phyloP scores from a whole-genome alignment of 805 yeast genomes.

The Candida tammaniensis region DNA sequence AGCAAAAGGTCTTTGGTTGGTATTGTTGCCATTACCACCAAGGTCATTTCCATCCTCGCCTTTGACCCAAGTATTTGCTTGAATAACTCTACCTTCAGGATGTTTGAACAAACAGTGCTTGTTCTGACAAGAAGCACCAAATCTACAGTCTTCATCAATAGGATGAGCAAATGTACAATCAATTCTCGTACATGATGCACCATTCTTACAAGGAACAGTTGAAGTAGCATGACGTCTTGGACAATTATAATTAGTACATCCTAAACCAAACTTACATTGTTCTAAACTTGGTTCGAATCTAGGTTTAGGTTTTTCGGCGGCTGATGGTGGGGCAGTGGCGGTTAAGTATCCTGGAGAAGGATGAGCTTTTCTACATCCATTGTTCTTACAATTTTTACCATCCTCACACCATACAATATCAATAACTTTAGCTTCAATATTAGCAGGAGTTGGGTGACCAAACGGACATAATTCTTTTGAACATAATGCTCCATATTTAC shows the following conservation, averaged over 20 bases:
- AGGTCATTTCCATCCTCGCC: no score
- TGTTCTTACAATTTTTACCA: conserved; percentile 62
- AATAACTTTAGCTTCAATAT: conserved; percentile 66
- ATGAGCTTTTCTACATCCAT: conserved; percentile 70
- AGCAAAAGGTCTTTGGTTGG: conserved; percentile 64
- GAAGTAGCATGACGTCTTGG: conserved; percentile 82
- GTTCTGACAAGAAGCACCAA: conserved; percentile 73
- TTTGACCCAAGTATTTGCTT: conserved; percentile 34
- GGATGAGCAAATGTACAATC: conserved; percentile 88
- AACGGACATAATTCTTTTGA: conserved; percentile 78
- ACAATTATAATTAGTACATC: conserved; percentile 77
- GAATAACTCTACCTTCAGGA: conserved; percentile 65
- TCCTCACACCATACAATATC: conserved; percentile 74
- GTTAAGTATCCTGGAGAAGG: conserved; percentile 59
- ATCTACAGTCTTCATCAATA: conserved; percentile 73
- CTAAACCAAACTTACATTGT: conserved; percentile 75
- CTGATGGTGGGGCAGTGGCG: conserved; percentile 13
- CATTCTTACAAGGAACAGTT: conserved; percentile 75
- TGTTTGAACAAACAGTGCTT: conserved; percentile 70
- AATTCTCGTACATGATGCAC: conserved; percentile 69
- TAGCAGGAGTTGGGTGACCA: conserved; percentile 91
- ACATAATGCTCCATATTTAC: conserved; percentile 77
- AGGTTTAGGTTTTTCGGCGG: conserved; percentile 9
- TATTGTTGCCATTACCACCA: no score
- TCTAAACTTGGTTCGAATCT: conserved; percentile 49